phyloP scores from a whole-genome alignment of 352 stramenopile species.

The Peronospora farinosa region DNA sequence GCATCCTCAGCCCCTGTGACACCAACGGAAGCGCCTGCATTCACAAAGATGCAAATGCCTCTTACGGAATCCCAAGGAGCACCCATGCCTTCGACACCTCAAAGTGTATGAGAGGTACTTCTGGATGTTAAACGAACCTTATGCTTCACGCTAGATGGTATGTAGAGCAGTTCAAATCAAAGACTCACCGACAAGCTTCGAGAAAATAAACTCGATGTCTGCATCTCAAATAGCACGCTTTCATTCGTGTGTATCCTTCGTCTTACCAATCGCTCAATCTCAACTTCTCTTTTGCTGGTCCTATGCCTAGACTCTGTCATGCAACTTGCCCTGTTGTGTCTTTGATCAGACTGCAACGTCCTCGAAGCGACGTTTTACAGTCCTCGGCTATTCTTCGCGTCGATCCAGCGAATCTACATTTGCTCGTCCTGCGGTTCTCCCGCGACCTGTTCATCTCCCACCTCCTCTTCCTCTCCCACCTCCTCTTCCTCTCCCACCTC shows the following conservation, averaged over 20 bases:
- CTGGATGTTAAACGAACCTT: too few species aligned
- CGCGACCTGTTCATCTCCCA: conserved; percentile 35
- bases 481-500: conserved; percentile 47
- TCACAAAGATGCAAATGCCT: too few species aligned
- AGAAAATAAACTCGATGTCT: conserved; percentile 1
- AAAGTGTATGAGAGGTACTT: too few species aligned
- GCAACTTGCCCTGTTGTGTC: conserved; percentile 1
- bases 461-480: conserved; percentile 37
- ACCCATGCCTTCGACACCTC: too few species aligned
- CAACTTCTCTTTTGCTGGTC: background rate
- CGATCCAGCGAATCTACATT: conserved; percentile 27
- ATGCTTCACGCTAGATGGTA: background rate
- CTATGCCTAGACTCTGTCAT: background rate
- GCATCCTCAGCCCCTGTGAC: background rate
- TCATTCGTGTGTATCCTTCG: conserved; percentile 19
- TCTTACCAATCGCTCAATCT: conserved; percentile 2
- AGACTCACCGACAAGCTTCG: background rate
- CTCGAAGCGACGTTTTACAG: conserved; percentile 1
- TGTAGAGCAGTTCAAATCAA: background rate
- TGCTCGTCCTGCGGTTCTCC: conserved; percentile 50
- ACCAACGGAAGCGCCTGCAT: background rate
- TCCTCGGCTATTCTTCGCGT: background rate
- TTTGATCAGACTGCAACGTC: background rate
- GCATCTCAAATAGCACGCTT: conserved; percentile 21
- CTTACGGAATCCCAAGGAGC: too few species aligned